Evolutionary conservation across 2,329 filamentous ascomycete species (phyloP).

Genomic region (Dothistroma septosporum): DNA sequence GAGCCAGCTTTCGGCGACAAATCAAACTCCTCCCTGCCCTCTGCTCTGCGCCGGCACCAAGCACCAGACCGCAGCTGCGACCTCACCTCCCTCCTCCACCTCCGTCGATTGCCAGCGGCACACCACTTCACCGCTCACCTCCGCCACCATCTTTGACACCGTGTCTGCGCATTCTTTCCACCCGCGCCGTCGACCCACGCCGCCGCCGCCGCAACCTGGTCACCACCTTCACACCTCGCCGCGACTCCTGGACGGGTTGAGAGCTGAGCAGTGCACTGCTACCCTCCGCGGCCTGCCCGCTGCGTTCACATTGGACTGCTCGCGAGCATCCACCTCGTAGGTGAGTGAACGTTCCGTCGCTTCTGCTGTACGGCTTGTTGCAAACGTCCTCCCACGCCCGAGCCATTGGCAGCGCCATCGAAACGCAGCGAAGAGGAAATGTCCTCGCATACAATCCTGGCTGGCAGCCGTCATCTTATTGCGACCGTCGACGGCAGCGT

Average conservation of each 20-base stretch:
- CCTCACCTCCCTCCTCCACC: background rate
- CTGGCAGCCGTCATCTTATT: background rate
- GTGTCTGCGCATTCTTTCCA: background rate
- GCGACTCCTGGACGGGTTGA: background rate
- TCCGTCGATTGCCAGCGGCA: constrained; percentile 4
- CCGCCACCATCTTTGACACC: background rate
- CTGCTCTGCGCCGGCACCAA: background rate
- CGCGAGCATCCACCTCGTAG: background rate
- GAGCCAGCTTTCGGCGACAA: constrained; percentile 1
- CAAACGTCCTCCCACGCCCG: background rate
- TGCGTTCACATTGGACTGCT: background rate
- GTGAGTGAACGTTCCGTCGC: background rate
- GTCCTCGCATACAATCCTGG: background rate
- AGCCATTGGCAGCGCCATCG: background rate
- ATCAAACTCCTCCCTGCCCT: constrained; percentile 5
- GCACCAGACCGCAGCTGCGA: constrained; percentile 5
- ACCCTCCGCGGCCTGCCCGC: background rate
- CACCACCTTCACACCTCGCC: background rate
- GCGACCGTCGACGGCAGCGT: background rate
- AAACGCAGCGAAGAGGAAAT: background rate
- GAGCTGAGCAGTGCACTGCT: background rate
- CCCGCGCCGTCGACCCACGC: background rate
- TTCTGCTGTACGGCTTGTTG: background rate
- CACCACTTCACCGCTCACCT: background rate
- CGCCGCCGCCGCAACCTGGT: background rate